Base-by-base conservation (phyloP, 73 alveolate genomes). In the Paramecium bursaria region DNA sequence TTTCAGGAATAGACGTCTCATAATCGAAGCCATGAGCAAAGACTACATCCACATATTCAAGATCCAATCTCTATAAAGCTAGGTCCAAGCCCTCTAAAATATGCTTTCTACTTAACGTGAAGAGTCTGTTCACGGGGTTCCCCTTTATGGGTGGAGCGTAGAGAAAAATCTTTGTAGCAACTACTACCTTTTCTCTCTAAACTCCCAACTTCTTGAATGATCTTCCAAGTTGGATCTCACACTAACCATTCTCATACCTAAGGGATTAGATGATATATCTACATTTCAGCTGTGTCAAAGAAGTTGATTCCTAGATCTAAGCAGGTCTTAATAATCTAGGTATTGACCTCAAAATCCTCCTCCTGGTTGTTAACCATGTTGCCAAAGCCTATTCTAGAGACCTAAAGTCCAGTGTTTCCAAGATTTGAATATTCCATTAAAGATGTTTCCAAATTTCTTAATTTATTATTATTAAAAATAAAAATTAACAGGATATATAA, bases 221-320 rank as follows among this genome's bases (percentile, higher is more conserved):
- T 31, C 86, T 88, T 3, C 94, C 93, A 19, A 94, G 74, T 46
- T 86, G n/a, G 0, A 51, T 61, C 60, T 94, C 98, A 26, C 94
- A 96, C 21, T 46, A 57, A 13, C 98, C 98, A 26, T 27, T 27
- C 21, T 57, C 87, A 75, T 75, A 75, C n/a, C 76, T 57, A 57
- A 57, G 17, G 1, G 39, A 29, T n/a, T 35, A 39, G 11, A 39
- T 57, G 26, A 55, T 47, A 44, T 29, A 98, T 98, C 77, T 94
- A 95, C 74, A 85, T 75, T 88, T 95, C 98, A 7, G 99, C 98
- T 22, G 98, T 96, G 85, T 96, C 99, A 75, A 95, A 93, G 91
- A 95, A 96, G 91, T 95, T 96, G 89, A 96, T 86, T n/a, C 99
- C 99, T 48, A 90, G 88, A 42, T 90, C 97, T 48, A 86, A 79